Evolutionary conservation across 345 rosid species (phyloP).

Genomic region (Bruguiera parviflora): DNA sequence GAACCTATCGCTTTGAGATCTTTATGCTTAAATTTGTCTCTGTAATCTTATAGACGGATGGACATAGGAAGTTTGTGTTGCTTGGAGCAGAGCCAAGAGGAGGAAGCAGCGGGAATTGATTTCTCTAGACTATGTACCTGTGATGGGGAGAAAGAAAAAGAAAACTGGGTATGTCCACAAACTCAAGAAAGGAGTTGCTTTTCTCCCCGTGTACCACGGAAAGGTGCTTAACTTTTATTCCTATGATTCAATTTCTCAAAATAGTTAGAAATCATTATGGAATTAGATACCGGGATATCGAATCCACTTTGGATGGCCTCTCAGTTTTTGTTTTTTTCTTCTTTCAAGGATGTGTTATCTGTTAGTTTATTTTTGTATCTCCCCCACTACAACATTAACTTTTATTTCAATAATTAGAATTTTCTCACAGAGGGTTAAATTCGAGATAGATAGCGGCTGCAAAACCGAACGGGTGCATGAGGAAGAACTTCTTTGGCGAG

Average conservation of each 20-base stretch:
- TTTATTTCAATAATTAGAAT: too few species aligned
- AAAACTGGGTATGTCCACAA: conserved; percentile 39
- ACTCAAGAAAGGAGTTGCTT: conserved; percentile 66
- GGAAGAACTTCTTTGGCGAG: too few species aligned
- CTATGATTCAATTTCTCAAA: not conserved
- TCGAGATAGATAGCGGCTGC: too few species aligned
- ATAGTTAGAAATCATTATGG: not conserved
- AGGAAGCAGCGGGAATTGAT: conserved; percentile 60
- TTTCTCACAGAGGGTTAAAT: too few species aligned
- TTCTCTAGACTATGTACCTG: conserved; percentile 34
- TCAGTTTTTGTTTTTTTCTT: not conserved
- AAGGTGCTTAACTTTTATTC: conserved; percentile 45
- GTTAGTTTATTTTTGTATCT: not conserved
- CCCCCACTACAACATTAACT: not conserved
- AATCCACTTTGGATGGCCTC: conserved; percentile 1
- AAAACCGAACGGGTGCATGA: too few species aligned
- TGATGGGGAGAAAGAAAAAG: conserved; percentile 51
- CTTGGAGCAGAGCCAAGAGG: conserved; percentile 76
- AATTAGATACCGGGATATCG: not conserved
- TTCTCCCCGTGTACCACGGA: conserved; percentile 92
- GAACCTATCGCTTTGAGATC: conserved; percentile 3
- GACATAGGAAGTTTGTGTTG: conserved; percentile 17
- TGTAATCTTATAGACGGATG: conserved; percentile 10
- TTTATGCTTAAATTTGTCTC: not conserved
- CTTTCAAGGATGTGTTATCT: not conserved